Base-by-base conservation (phyloP, 805 yeast genomes). In the Kregervanrija pseudodelftensis region DNA sequence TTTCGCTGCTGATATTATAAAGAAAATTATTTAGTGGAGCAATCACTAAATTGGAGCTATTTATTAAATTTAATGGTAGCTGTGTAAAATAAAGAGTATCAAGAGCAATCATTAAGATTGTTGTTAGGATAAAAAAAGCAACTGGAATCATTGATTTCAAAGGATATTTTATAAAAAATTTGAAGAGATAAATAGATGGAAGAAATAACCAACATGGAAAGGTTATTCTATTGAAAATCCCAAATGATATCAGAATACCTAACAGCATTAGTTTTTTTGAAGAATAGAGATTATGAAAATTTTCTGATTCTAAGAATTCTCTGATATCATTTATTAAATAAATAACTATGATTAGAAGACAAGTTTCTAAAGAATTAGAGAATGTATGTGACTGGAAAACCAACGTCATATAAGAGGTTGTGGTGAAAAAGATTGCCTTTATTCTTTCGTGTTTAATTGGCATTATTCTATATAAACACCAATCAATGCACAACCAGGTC, bases 351-450 rank as follows among this genome's bases (percentile, higher is more conserved):
- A 82, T 52, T 9, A 84, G 65, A 36, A 83, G 58, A 44, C 65
- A 60, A 34, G 85, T 83, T 60, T 93, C 99, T 1, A 86, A 57
- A 16, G 89, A 77, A 59, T 93, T 93, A n/a, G 96, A 85, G 55
- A 93, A 85, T 1, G 95, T 80, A 58, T 89, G 97, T 0, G 86
- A 71, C 58, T 93, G 98, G 55, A 81, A 81, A 0, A 82, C 77
- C 68, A 87, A 70, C 0, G 95, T 81, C 31, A 88, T 73, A 57
- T 85, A 91, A 5, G 79, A 73, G 1, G 80, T 70, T 64, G 68
- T 72, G n/a, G 66, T 63, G 50, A 77, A 75, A 43, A 73, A 69
- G 2, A 73, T 54, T 1, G 78, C 76, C 41, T 64, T 66, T 12
- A 65, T 41, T 15, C 65, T 41, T 50, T 64, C 68, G 9, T 56